These are phyloP conservation scores for Cichorium intybus DNA, from an alignment of 140 eudicot species.

Conservation along the genomic window DNA sequence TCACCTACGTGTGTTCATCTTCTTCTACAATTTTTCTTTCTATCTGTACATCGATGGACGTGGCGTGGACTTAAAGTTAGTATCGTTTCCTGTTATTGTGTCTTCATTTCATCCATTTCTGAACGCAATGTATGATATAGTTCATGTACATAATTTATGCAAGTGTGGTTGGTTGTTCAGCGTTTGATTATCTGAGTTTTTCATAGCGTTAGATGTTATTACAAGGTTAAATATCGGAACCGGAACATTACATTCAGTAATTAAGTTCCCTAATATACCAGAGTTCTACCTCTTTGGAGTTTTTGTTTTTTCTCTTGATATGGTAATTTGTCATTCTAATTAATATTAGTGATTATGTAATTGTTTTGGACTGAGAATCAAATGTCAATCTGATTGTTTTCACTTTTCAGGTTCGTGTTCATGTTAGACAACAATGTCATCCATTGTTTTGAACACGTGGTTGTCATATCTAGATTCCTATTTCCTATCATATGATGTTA, in stretches of 20 bases:
- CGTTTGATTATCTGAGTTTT: constrained; percentile 5
- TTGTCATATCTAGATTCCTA: too few relatives aligned
- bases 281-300: not conserved
- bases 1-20: too few relatives aligned
- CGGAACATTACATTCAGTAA: not conserved
- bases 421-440: too few relatives aligned
- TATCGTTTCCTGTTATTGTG: not conserved
- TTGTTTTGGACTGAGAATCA: too few relatives aligned
- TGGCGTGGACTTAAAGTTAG: constrained; percentile 44
- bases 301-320: not conserved
- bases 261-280: not conserved
- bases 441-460: too few relatives aligned
- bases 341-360: not conserved
- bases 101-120: not conserved
- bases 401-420: too few relatives aligned
- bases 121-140: not conserved
- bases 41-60: constrained; percentile 16
- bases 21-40: too few relatives aligned
- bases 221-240: not conserved
- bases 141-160: not conserved
- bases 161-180: constrained; percentile 11
- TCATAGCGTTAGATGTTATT: not conserved
- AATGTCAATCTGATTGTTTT: too few relatives aligned
- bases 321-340: constrained; percentile 7
- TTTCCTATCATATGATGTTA: too few relatives aligned